A percentile compares a stretch with the other conserved stretches of the same genome.
Evolutionary conservation across 306 rosid species (phyloP).

Genomic region (Neltuma alba): DNA sequence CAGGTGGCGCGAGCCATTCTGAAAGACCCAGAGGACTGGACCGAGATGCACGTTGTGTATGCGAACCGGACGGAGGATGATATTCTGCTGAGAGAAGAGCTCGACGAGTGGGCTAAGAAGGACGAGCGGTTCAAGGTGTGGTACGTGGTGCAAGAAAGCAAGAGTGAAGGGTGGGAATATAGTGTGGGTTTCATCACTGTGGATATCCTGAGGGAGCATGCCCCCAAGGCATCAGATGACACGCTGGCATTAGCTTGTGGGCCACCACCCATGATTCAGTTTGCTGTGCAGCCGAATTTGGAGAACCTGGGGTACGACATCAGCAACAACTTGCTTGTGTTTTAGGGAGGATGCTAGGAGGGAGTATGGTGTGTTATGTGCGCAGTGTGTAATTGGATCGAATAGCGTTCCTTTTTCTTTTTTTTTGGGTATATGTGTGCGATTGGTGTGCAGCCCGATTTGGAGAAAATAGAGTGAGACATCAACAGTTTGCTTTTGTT

Average conservation of each 20-base stretch:
- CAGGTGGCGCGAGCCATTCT: conserved; percentile 76
- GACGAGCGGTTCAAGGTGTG: conserved; percentile 60
- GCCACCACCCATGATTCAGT: conserved; percentile 82
- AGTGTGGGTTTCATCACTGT: no score
- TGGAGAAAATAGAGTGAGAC: no score
- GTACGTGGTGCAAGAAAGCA: conserved; percentile 68
- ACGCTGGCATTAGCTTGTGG: conserved; percentile 78
- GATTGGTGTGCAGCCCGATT: no score
- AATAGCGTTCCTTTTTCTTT: no score
- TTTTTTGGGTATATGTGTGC: no score
- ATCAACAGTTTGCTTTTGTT: no score
- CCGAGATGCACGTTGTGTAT: conserved; percentile 75
- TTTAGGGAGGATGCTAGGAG: conserved; percentile 31
- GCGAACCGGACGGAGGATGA: conserved; percentile 80
- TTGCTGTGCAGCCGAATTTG: conserved; percentile 65
- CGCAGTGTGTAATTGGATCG: no score
- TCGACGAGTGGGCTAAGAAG: conserved; percentile 66
- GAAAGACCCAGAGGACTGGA: conserved; percentile 68
- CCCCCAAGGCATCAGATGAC: conserved; percentile 53
- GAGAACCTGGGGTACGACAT: conserved; percentile 70
- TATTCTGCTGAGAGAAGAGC: conserved; percentile 67
- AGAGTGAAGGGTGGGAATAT: conserved; percentile 50
- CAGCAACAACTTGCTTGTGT: conserved; percentile 56
- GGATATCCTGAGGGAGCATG: conserved; percentile 64
- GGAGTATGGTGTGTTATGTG: background rate